phyloP scores from a whole-genome alignment of 805 yeast genomes.

The Starmerella tilneyi region DNA sequence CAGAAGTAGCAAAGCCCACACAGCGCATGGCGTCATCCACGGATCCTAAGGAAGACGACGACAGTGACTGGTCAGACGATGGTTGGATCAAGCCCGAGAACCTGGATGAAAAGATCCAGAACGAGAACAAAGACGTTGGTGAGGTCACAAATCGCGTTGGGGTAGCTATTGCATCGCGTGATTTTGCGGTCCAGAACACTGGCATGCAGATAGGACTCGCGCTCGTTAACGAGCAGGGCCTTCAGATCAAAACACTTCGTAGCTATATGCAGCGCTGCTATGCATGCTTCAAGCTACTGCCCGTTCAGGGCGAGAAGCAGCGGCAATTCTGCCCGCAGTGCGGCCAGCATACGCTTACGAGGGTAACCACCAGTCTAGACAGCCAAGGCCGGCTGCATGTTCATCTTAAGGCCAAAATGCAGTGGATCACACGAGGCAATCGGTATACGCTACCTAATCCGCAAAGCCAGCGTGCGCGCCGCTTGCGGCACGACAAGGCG shows the following conservation, averaged over 20 bases:
- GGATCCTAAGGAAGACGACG: slow-evolving; percentile 36
- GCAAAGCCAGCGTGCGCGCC: slow-evolving; percentile 63
- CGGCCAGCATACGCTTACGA: slow-evolving; percentile 82
- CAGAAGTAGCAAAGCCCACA: too few species aligned
- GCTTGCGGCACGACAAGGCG: slow-evolving; percentile 67
- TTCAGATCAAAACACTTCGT: slow-evolving; percentile 72
- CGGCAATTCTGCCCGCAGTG: slow-evolving; percentile 89
- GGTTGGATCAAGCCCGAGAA: slow-evolving; percentile 93
- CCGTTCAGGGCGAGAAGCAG: slow-evolving; percentile 45
- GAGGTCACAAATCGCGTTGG: slow-evolving; percentile 38
- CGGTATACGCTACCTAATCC: slow-evolving; percentile 80
- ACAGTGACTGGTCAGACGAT: slow-evolving; percentile 69
- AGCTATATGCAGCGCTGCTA: slow-evolving; percentile 94
- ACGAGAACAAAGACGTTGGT: slow-evolving; percentile 56
- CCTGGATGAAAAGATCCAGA: slow-evolving; percentile 54
- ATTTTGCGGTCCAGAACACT: slow-evolving; percentile 95
- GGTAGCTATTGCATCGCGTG: slow-evolving; percentile 87
- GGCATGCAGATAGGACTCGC: slow-evolving; percentile 82
- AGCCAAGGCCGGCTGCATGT: slow-evolving; percentile 72
- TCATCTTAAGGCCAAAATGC: slow-evolving; percentile 80
- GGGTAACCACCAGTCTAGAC: slow-evolving; percentile 79
- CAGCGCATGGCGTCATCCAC: not conserved
- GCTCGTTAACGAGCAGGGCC: slow-evolving; percentile 76
- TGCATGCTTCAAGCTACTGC: slow-evolving; percentile 81
- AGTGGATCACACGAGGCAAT: slow-evolving; percentile 87